Evolutionary conservation across 139 green algal genomes (phyloP), one percentile per base, ranked within the genome.

Genomic region (Dunaliella sp.): DNA sequence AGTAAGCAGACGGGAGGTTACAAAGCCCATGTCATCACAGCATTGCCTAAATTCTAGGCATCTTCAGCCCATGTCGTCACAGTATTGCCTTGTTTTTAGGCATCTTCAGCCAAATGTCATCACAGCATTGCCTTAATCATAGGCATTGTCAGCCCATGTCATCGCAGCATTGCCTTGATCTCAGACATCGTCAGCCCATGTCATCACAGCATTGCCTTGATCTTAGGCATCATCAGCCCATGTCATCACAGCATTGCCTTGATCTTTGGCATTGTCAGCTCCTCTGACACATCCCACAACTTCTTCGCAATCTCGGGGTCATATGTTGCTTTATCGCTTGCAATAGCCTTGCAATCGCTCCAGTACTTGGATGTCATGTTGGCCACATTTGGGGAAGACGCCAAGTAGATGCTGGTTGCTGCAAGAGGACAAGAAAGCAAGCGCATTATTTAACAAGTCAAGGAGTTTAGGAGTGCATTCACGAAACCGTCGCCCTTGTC

Each of bases 381-480:
- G 82, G 91, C 89, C 1, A 96, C 90, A 26, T 93, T 87, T 0
- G 92, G 88, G 0, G 85, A 93, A n/a, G 87, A 88, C 12, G 93
- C 93, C n/a, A 97, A 80, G 88, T 95, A 93, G 83, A 98, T 95
- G 83, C 86, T 93, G 31, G 96, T 98, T 74, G 88, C 73, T 25
- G 95, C 48, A 65, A 26, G 48, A 16, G 7, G 16, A 65, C 48
- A 65, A n/a, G n/a, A n/a, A n/a, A n/a, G n/a, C n/a, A n/a, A n/a
- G n/a, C n/a, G n/a, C n/a, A n/a, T n/a, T n/a, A n/a, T n/a, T n/a
- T n/a, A n/a, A n/a, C n/a, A n/a, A n/a, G n/a, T n/a, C n/a, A n/a
- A n/a, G n/a, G n/a, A n/a, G n/a, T n/a, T n/a, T n/a, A n/a, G n/a
- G n/a, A n/a, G n/a, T n/a, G n/a, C n/a, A n/a, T n/a, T n/a, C n/a